Evolutionary conservation across 768 basidiomycete species (phyloP).

Genomic region (Lactarius sp.): DNA sequence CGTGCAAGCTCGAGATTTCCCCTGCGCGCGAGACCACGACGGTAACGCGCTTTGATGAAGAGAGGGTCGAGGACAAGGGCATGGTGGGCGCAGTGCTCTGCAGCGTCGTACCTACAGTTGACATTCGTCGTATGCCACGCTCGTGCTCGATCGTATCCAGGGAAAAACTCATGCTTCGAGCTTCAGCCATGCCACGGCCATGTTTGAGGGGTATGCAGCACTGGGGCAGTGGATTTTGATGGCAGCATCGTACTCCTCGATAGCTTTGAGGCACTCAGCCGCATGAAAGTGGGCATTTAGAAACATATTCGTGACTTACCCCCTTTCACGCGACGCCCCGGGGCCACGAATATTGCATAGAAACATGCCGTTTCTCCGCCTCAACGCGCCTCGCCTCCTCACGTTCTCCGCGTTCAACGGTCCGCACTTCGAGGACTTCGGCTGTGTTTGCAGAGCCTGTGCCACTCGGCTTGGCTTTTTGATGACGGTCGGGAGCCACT

Average conservation of each 20-base stretch:
- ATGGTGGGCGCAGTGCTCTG: too few relatives aligned
- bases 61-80: too few relatives aligned
- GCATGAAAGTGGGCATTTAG: constrained; percentile 38
- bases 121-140: neutral
- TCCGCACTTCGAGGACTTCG: neutral
- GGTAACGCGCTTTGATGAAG: too few relatives aligned
- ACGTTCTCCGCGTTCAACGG: constrained; percentile 5
- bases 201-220: constrained; percentile 39
- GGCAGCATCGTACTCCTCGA: constrained; percentile 30
- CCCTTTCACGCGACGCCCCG: too few relatives aligned
- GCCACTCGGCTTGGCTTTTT: neutral
- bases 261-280: constrained; percentile 34
- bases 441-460: neutral
- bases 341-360: too few relatives aligned
- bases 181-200: constrained; percentile 42
- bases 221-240: constrained; percentile 36
- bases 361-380: constrained; percentile 8
- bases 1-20: too few relatives aligned
- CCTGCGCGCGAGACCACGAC: too few relatives aligned
- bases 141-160: too few relatives aligned
- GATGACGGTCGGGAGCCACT: neutral
- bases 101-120: too few relatives aligned
- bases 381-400: neutral
- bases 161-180: constrained; percentile 30
- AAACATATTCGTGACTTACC: too few relatives aligned